These are phyloP conservation scores for Saururus chinensis DNA, from an alignment of 164 flowering plant genomes.

Conservation along the genomic window DNA sequence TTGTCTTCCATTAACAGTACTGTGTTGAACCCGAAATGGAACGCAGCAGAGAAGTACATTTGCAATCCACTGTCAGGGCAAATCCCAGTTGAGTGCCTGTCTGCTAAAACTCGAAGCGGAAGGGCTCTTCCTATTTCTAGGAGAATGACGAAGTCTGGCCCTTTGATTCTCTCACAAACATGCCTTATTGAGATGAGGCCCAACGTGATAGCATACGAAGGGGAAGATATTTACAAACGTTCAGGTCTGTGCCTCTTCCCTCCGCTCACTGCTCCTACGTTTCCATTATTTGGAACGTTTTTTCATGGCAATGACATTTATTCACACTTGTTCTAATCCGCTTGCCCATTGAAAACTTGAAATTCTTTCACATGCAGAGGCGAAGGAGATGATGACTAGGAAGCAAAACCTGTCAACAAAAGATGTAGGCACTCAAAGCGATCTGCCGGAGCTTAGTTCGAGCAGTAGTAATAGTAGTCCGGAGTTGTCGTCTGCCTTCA, in stretches of 20 bases:
- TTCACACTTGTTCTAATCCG: background rate
- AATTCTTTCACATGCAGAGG: slow-evolving; percentile 15
- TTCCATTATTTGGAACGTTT: background rate
- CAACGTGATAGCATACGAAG: slow-evolving; percentile 11
- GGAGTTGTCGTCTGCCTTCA: slow-evolving; percentile 38
- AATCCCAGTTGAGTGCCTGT: slow-evolving; percentile 78
- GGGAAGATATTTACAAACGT: slow-evolving; percentile 19
- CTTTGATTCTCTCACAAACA: slow-evolving; percentile 41
- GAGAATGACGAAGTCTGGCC: slow-evolving; percentile 66
- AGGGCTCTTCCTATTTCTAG: slow-evolving; percentile 31
- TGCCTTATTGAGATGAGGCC: slow-evolving; percentile 16
- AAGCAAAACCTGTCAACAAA: slow-evolving; percentile 24
- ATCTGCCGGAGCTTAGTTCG: slow-evolving; percentile 39
- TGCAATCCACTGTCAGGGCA: slow-evolving; percentile 85
- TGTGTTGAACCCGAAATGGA: slow-evolving; percentile 59
- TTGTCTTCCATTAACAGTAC: slow-evolving; percentile 21
- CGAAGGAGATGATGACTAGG: slow-evolving; percentile 9
- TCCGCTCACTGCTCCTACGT: no score
- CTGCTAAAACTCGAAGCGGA: slow-evolving; percentile 60
- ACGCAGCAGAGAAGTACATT: slow-evolving; percentile 85
- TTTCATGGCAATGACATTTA: background rate
- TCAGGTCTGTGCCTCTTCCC: background rate
- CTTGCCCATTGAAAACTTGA: no score
- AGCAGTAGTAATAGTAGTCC: slow-evolving; percentile 46
- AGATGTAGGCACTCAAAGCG: slow-evolving; percentile 71